Base-by-base conservation (phyloP, 2,329 filamentous ascomycete species). In the Ilyonectria sp. region DNA sequence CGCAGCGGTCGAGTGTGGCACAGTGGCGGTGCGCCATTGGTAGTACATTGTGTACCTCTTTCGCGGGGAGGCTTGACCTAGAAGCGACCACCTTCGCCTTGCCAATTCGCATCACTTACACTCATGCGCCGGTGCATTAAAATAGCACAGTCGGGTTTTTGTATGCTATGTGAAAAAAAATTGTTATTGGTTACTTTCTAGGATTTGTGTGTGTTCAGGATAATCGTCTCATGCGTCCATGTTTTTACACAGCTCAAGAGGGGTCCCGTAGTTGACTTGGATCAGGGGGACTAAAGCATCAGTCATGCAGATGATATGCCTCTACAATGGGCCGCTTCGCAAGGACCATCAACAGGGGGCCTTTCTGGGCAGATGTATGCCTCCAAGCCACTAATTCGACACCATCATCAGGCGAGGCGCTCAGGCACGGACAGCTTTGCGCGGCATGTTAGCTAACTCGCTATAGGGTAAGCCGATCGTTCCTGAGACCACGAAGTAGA, bases 381-480 rank as follows among this genome's bases (percentile, higher is more conserved):
- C 26, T 17, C 23, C 46, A 15, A 35, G 19, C 43, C 53, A 49
- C 35, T n/a, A 13, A 44, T 60, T 10, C 40, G 40, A 40, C 21
- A n/a, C 37, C 13, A 47, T 40, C 37, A 63, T 63, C 63, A 60
- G 50, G 60, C 43, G 61, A 69, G 43, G 33, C 43, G 43, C 58
- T 53, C 35, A 50, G 53, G 43, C 23, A 60, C 53, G 63, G 37
- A 68, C 66, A 44, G 66, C 44, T 57, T 26, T 47, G 7, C 35
- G 37, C 53, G 52, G 6, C 35, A 35, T 62, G 54, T 44, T 54
- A 11, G 31, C 46, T 7, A 35, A 7, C 37, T 43, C 35, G 53
- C 29, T 56, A 23, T 55, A 70, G 70, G 70, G 66, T 70, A 73
- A 46, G 2, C 11, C 17, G 19, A 5, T 11, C 15, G 13, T 17